Evolutionary conservation across 805 yeast species (phyloP), one percentile per base, ranked within the genome.

Genomic region (Schwanniomyces occidentalis): DNA sequence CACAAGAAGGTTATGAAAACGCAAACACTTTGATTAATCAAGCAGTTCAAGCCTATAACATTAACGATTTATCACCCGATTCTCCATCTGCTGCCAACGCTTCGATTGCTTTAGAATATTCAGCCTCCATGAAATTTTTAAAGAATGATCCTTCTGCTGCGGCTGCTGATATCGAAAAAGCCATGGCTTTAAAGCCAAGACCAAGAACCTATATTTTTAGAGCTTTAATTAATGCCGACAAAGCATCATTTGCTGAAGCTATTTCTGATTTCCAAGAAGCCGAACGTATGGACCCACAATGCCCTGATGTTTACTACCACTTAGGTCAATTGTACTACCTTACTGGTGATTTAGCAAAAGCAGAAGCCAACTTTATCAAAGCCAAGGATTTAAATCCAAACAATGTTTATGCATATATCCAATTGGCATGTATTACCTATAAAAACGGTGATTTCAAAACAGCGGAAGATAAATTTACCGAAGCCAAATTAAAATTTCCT

Each of bases 271-370:
- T 93, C 54, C 76, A 78, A 34, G 65, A 71, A 35, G 98, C 97
- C 14, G 70, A 80, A 41, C 66, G 71, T 40, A 55, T 84, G 42
- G 82, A 86, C 54, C 78, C 91, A 32, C 65, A 76, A 16, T 78
- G 80, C 52, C 80, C 93, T 21, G 96, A 93, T 55, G 77, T 84
- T 47, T 86, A 82, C 71, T 93, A 93, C 72, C 99, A 93, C 67
- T 80, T 84, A 59, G 99, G 95, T 49, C 99, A 93, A 76, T 74
- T 90, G 57, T 78, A 75, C 61, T 91, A 90, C 68, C 69, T 93
- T 52, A 78, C 86, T 43, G 82, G 82, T 43, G 85, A 87, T 42
- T 78, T 85, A 53, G 66, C 64, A 24, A 71, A 78, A 45, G 97
- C 99, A 23, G 75, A 80, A 52, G 66, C 59, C 25, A 80, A 85